Conservation (phyloP, 2,329 filamentous ascomycete genomes). For the Microcyclospora pomicola region DNA sequence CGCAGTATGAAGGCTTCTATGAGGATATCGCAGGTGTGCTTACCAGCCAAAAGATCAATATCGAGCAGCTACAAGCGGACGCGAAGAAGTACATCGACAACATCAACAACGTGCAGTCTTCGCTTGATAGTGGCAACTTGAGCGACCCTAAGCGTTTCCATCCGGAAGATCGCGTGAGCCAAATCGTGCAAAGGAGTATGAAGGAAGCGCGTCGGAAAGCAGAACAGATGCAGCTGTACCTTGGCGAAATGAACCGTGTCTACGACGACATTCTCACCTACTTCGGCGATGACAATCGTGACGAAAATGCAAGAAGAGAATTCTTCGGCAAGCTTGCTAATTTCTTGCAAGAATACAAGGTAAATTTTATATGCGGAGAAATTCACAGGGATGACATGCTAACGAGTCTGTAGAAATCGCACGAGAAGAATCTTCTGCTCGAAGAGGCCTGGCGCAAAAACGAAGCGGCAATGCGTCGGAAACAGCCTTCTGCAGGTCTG, state of each 20-base stretch:
- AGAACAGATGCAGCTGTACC: conserved; percentile 84
- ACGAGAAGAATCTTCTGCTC: conserved; percentile 73
- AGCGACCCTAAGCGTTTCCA: conserved; percentile 97
- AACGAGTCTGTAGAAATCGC: conserved; percentile 49
- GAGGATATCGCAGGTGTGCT: conserved; percentile 74
- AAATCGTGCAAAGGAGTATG: conserved; percentile 85
- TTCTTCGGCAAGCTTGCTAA: conserved; percentile 89
- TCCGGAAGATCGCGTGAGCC: conserved; percentile 84
- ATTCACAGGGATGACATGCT: not conserved
- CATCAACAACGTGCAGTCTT: conserved; percentile 83
- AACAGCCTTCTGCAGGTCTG: conserved; percentile 48
- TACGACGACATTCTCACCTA: conserved; percentile 95
- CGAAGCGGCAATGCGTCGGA: conserved; percentile 85
- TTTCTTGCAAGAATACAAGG: conserved; percentile 87
- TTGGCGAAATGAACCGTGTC: conserved; percentile 81
- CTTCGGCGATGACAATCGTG: conserved; percentile 83
- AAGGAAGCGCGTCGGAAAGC: conserved; percentile 93
- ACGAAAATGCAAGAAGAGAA: conserved; percentile 84
- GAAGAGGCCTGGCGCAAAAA: conserved; percentile 77
- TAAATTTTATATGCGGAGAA: conserved; percentile 23
- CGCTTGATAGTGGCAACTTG: conserved; percentile 82
- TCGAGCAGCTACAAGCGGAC: conserved; percentile 78
- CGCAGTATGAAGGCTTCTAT: conserved; percentile 82
- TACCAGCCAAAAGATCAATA: conserved; percentile 75
- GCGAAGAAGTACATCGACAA: conserved; percentile 89